Evolutionary conservation across 108 stramenopile genomes (phyloP).

Genomic region (Aureococcus anophagefferens): DNA sequence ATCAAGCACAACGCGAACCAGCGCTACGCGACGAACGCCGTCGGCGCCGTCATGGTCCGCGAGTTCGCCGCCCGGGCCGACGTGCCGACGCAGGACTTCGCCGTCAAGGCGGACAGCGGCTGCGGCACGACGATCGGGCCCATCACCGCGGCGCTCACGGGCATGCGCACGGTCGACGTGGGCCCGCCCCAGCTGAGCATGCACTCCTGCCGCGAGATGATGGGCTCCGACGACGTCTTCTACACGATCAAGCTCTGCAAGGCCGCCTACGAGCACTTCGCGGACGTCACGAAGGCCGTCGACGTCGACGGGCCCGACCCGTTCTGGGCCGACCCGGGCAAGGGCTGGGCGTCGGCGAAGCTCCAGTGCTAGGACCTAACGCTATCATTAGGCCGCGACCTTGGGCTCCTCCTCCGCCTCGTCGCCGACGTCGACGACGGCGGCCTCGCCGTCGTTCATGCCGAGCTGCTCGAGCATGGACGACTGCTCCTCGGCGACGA

Average conservation of each 20-base stretch:
- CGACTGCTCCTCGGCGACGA: too few relatives aligned
- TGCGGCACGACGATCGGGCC: slow-evolving; percentile 97
- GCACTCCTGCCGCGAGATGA: slow-evolving; percentile 85
- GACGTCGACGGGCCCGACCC: too few relatives aligned
- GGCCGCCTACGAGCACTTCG: slow-evolving; percentile 11
- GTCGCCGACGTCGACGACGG: too few relatives aligned
- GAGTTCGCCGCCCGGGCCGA: slow-evolving; percentile 62
- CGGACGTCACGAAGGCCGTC: too few relatives aligned
- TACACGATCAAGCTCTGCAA: slow-evolving; percentile 16
- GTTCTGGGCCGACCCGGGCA: too few relatives aligned
- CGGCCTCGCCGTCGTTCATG: too few relatives aligned
- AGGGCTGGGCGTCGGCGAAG: too few relatives aligned
- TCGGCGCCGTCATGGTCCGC: slow-evolving; percentile 73
- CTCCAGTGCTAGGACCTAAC: too few relatives aligned
- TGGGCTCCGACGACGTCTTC: slow-evolving; percentile 23
- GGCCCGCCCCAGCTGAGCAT: slow-evolving; percentile 91
- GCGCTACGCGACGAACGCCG: slow-evolving; percentile 81
- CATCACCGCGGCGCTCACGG: slow-evolving; percentile 68
- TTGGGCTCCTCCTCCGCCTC: too few relatives aligned
- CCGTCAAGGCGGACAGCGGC: slow-evolving; percentile 82
- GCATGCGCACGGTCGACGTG: slow-evolving; percentile 86
- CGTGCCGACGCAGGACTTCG: slow-evolving; percentile 74
- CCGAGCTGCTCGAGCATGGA: too few relatives aligned
- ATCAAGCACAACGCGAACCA: slow-evolving; percentile 95
- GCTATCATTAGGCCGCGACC: too few relatives aligned